Evolutionary conservation across 2,329 filamentous ascomycete species (phyloP).

Genomic region (Leptosphaerulina australis): DNA sequence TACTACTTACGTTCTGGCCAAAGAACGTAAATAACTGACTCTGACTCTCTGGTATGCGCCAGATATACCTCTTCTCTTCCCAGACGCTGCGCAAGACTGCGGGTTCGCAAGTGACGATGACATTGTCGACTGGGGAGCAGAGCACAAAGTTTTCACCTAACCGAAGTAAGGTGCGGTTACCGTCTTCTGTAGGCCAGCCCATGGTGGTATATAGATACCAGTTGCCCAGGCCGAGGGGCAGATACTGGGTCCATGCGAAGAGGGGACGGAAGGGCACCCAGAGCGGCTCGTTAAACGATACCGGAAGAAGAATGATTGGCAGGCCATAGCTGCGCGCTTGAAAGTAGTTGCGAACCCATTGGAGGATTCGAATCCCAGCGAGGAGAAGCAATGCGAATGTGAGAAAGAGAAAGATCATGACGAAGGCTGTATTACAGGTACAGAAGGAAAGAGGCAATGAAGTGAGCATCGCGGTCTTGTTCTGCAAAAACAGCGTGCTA

Average conservation of each 20-base stretch:
- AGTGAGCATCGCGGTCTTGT: too few relatives aligned
- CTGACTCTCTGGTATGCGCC: constrained; percentile 21
- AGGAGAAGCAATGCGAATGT: not conserved
- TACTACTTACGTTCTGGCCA: constrained; percentile 26
- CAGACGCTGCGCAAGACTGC: constrained; percentile 20
- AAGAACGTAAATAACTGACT: constrained; percentile 25
- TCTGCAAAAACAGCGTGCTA: too few relatives aligned
- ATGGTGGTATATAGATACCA: constrained; percentile 32
- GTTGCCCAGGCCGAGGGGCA: constrained; percentile 26
- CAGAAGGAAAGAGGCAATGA: not conserved
- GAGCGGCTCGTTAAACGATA: constrained; percentile 31
- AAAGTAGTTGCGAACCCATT: constrained; percentile 21
- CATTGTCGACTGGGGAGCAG: constrained; percentile 30
- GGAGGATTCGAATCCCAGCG: constrained; percentile 2
- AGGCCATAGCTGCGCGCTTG: constrained; percentile 20
- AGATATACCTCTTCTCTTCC: constrained; percentile 16
- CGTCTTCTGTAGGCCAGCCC: constrained; percentile 34
- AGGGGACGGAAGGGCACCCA: constrained; percentile 30
- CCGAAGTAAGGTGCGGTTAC: constrained; percentile 13
- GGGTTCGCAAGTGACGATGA: constrained; percentile 26
- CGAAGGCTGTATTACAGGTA: too few relatives aligned
- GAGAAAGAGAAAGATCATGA: not conserved
- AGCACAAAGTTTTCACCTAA: constrained; percentile 35
- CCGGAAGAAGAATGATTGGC: constrained; percentile 27
- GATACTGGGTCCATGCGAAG: constrained; percentile 21